phyloP scores from a whole-genome alignment of 768 basidiomycete genomes.

The Lepiota venenata region DNA sequence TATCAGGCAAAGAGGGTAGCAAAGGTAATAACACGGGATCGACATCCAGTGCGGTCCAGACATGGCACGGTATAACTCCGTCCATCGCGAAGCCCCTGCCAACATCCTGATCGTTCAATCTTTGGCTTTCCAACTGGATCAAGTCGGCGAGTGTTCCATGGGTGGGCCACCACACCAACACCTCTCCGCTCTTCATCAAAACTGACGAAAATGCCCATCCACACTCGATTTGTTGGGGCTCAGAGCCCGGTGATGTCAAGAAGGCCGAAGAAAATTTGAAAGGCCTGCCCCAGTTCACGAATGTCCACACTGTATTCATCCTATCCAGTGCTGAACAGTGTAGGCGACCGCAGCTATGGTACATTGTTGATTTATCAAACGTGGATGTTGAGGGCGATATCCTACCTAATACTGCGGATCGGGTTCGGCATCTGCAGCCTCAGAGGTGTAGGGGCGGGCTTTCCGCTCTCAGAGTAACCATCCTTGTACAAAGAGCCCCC shows the following conservation, averaged over 20 bases:
- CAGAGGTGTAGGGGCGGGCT: slow-evolving; percentile 49
- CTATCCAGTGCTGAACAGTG: slow-evolving; percentile 68
- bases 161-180: slow-evolving; percentile 75
- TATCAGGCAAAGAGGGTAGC: slow-evolving; percentile 57
- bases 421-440: slow-evolving; percentile 55
- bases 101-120: slow-evolving; percentile 42
- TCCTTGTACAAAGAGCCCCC: slow-evolving; percentile 37
- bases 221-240: slow-evolving; percentile 62
- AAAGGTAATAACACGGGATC: slow-evolving; percentile 58
- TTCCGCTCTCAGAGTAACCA: slow-evolving; percentile 54
- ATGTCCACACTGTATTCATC: slow-evolving; percentile 64
- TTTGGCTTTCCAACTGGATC: slow-evolving; percentile 34
- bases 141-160: slow-evolving; percentile 35
- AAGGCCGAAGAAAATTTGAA: slow-evolving; percentile 54
- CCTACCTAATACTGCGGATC: slow-evolving; percentile 65
- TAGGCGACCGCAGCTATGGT: slow-evolving; percentile 67
- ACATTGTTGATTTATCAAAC: not conserved
- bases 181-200: slow-evolving; percentile 68
- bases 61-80: slow-evolving; percentile 52
- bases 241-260: slow-evolving; percentile 40
- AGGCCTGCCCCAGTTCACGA: slow-evolving; percentile 76
- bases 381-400: slow-evolving; percentile 3
- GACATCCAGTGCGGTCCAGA: slow-evolving; percentile 53
- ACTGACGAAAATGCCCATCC: slow-evolving; percentile 81
- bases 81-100: slow-evolving; percentile 33